These are phyloP conservation scores for Phytopythium oedochilum DNA, from an alignment of 352 stramenopile genomes.

Conservation along the genomic window DNA sequence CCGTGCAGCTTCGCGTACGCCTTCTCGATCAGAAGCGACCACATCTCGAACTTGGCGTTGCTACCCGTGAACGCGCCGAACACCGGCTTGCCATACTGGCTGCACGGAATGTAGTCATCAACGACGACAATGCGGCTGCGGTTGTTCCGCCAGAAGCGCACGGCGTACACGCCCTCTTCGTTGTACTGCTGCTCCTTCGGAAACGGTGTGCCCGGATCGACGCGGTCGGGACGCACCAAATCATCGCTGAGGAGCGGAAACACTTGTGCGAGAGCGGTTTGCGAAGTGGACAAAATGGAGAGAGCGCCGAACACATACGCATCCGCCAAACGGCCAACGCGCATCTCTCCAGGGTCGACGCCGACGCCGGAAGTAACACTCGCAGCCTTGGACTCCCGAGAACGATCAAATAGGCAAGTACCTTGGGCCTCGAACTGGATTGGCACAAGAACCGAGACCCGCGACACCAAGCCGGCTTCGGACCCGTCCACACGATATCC, in stretches of 20 bases:
- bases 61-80: conserved; percentile 81
- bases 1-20: conserved; percentile 93
- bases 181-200: conserved; percentile 85
- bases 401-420: conserved; percentile 79
- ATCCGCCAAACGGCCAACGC: conserved; percentile 62
- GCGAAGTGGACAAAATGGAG: conserved; percentile 77
- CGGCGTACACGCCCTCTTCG: conserved; percentile 83
- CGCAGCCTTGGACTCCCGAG: conserved; percentile 35
- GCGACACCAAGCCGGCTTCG: conserved; percentile 47
- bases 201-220: conserved; percentile 44
- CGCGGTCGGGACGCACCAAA: conserved; percentile 48
- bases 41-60: conserved; percentile 89
- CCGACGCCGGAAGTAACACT: conserved; percentile 59
- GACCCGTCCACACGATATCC: conserved; percentile 69
- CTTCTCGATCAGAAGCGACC: conserved; percentile 92
- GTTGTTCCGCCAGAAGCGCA: conserved; percentile 83
- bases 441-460: conserved; percentile 72
- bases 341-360: conserved; percentile 58
- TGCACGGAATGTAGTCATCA: conserved; percentile 84
- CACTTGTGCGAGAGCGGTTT: conserved; percentile 61
- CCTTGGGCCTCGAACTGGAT: conserved; percentile 76
- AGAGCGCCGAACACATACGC: conserved; percentile 79
- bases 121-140: conserved; percentile 77
- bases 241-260: conserved; percentile 68
- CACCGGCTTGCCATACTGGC: conserved; percentile 75